Evolutionary conservation across 148 eudicot species (phyloP).

Genomic region (Fagopyrum tataricum): DNA sequence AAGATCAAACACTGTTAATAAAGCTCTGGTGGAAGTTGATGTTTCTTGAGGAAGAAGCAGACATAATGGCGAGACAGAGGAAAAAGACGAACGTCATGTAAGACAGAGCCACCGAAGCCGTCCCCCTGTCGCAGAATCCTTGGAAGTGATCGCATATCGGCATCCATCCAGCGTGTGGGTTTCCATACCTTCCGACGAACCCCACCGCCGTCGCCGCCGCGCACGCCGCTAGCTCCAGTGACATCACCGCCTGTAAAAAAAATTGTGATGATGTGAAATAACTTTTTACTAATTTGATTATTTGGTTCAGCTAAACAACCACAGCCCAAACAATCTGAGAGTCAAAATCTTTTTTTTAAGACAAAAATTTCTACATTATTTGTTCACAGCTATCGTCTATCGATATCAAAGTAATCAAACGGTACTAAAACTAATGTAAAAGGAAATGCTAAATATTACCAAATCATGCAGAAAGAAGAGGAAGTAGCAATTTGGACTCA

Average conservation of each 20-base stretch:
- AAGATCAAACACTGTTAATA: background rate
- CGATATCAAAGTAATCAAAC: background rate
- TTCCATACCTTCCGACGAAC: slow-evolving; percentile 32
- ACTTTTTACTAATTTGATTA: too few species aligned
- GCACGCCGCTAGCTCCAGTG: slow-evolving; percentile 33
- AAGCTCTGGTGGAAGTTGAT: background rate
- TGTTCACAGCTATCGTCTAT: background rate
- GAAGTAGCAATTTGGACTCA: slow-evolving; percentile 25
- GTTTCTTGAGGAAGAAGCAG: slow-evolving; percentile 6
- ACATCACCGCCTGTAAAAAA: slow-evolving; percentile 29
- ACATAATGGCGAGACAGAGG: slow-evolving; percentile 25
- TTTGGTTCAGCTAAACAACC: background rate
- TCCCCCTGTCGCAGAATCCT: slow-evolving; percentile 26
- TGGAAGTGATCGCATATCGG: slow-evolving; percentile 38
- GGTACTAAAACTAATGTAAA: background rate
- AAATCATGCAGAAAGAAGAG: slow-evolving; percentile 65
- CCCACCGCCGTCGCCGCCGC: slow-evolving; percentile 52
- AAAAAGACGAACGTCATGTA: slow-evolving; percentile 21
- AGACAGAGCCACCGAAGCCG: slow-evolving; percentile 20
- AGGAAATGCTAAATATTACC: slow-evolving; percentile 26
- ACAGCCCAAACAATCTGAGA: too few species aligned
- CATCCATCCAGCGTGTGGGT: slow-evolving; percentile 42
- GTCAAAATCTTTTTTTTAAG: background rate
- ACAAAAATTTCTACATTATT: background rate
- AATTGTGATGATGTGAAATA: too few species aligned